Evolutionary conservation across 805 yeast genomes (phyloP).

Genomic region (Kluyveromyces lactis): DNA sequence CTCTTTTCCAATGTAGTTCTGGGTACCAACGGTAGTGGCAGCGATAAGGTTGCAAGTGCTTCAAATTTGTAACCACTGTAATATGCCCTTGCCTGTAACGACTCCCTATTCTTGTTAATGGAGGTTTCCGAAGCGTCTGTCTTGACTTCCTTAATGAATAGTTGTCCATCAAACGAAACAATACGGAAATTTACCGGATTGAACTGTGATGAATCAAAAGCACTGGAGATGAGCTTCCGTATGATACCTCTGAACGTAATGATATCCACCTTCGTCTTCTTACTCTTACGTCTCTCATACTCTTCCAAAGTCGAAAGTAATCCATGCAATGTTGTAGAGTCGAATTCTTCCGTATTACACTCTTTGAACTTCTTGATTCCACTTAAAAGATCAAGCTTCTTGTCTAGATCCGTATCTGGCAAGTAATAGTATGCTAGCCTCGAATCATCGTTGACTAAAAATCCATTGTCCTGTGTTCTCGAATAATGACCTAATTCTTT

Average conservation of each 20-base stretch:
- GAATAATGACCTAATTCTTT: constrained; percentile 69
- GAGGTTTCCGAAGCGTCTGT: constrained; percentile 35
- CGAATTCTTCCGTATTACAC: constrained; percentile 36
- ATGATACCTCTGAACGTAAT: constrained; percentile 81
- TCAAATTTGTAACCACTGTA: constrained; percentile 85
- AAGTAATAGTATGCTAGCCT: constrained; percentile 68
- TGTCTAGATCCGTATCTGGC: constrained; percentile 65
- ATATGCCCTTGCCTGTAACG: constrained; percentile 22
- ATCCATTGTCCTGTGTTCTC: constrained; percentile 47
- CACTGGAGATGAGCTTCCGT: constrained; percentile 47
- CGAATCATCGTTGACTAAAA: constrained; percentile 40
- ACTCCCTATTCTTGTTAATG: constrained; percentile 24
- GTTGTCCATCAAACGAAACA: constrained; percentile 65
- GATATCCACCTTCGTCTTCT: constrained; percentile 50
- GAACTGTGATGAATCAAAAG: constrained; percentile 44
- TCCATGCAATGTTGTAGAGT: constrained; percentile 36
- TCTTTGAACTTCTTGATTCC: constrained; percentile 57
- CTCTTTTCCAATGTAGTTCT: constrained; percentile 65
- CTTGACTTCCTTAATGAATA: constrained; percentile 46
- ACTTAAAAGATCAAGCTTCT: constrained; percentile 48
- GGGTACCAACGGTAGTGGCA: constrained; percentile 65
- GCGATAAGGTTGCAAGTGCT: constrained; percentile 58
- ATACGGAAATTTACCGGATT: constrained; percentile 53
- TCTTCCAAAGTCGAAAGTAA: constrained; percentile 46
- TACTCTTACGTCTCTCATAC: constrained; percentile 41